Conservation (phyloP, 805 yeast genomes). For the Nakazawaea laoshanensis region DNA sequence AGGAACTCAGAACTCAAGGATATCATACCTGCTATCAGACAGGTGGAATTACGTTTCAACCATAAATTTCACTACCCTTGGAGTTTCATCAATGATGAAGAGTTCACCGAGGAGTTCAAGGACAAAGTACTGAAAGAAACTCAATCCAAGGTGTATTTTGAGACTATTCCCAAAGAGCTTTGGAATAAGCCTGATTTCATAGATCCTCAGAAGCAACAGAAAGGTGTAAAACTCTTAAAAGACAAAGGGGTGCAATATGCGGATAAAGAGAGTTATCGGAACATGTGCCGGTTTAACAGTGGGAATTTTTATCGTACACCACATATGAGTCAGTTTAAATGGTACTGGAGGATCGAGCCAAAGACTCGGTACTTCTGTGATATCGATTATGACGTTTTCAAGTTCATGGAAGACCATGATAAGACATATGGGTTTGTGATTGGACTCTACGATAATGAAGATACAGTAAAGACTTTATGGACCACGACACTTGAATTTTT, state of each 20-base stretch:
- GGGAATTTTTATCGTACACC: slow-evolving; percentile 58
- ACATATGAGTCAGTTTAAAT: slow-evolving; percentile 48
- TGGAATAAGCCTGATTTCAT: slow-evolving; percentile 43
- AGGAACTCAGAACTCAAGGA: slow-evolving; percentile 44
- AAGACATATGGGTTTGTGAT: slow-evolving; percentile 72
- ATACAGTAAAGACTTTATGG: slow-evolving; percentile 58
- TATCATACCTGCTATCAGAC: slow-evolving; percentile 39
- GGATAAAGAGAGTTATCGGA: slow-evolving; percentile 54
- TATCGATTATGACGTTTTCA: slow-evolving; percentile 70
- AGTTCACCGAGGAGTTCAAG: slow-evolving; percentile 73
- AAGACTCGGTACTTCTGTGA: slow-evolving; percentile 58
- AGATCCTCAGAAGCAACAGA: slow-evolving; percentile 24
- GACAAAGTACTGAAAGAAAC: slow-evolving; percentile 30
- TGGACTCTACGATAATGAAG: slow-evolving; percentile 61
- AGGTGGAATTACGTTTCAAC: slow-evolving; percentile 59
- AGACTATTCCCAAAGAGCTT: slow-evolving; percentile 34
- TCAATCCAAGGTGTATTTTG: slow-evolving; percentile 13
- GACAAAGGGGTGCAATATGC: slow-evolving; percentile 51
- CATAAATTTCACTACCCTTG: slow-evolving; percentile 78
- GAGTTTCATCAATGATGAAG: slow-evolving; percentile 85
- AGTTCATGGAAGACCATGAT: slow-evolving; percentile 56
- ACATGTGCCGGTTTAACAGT: slow-evolving; percentile 80
- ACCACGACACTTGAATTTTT: slow-evolving; percentile 58
- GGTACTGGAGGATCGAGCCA: slow-evolving; percentile 83
- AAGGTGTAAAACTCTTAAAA: slow-evolving; percentile 27